These are phyloP conservation scores for Microsporum ferrugineum DNA, from an alignment of 2,329 filamentous ascomycete species.

Conservation along the genomic window DNA sequence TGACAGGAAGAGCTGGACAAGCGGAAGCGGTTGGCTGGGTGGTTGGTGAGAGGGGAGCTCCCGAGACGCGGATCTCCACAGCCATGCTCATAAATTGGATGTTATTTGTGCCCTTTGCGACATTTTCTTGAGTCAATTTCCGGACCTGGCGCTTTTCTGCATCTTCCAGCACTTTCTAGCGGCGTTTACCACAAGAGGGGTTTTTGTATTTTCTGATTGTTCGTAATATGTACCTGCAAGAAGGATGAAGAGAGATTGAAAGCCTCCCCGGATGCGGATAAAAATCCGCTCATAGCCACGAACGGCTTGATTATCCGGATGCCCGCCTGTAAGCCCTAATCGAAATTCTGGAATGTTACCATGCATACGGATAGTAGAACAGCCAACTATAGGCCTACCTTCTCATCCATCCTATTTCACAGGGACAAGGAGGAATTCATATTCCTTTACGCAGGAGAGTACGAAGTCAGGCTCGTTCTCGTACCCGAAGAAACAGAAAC, in stretches of 20 bases:
- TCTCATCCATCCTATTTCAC: background rate
- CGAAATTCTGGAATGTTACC: conserved; percentile 2
- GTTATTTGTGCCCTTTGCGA: background rate
- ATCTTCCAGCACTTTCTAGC: background rate
- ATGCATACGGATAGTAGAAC: background rate
- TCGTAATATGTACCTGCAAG: background rate
- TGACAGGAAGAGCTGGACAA: background rate
- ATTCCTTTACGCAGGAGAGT: background rate
- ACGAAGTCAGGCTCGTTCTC: background rate
- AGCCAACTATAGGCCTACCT: background rate
- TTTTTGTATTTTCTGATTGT: too few species aligned
- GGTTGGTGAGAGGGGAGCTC: background rate
- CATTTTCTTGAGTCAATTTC: background rate
- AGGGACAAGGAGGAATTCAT: background rate
- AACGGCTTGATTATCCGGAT: background rate
- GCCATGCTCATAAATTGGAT: background rate
- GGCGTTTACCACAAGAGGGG: background rate
- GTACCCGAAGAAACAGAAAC: background rate
- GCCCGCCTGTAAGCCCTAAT: background rate
- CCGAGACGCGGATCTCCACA: background rate
- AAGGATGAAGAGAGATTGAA: background rate
- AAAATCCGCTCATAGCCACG: background rate
- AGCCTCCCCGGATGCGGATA: background rate
- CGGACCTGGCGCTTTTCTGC: background rate
- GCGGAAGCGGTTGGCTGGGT: background rate